These are phyloP conservation scores for Picea glauca DNA, from an alignment of 75 land plant species.

Conservation along the genomic window DNA sequence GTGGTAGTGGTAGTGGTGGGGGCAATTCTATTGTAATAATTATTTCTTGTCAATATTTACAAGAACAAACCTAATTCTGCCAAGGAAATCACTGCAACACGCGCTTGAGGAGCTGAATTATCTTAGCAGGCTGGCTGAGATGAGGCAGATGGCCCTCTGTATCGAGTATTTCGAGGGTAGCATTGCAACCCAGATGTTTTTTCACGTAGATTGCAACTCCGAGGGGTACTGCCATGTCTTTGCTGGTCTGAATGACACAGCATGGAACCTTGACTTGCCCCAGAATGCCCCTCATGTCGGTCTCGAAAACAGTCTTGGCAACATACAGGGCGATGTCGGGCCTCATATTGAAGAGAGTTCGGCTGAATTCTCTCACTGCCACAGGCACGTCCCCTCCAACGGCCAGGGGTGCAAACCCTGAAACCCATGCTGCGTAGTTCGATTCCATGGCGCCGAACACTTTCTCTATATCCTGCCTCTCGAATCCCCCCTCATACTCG, in stretches of 20 bases:
- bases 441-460: conserved; percentile 60
- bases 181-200: conserved; percentile 46
- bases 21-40: no score
- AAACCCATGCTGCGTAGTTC: conserved; percentile 69
- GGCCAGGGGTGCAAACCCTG: conserved; percentile 68
- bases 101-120: conserved; percentile 37
- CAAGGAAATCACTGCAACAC: conserved; percentile 3
- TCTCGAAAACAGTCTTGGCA: conserved; percentile 44
- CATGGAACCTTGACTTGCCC: conserved; percentile 59
- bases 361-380: conserved; percentile 67
- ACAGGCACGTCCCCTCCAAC: conserved; percentile 69
- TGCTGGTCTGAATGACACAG: conserved; percentile 48
- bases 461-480: conserved; percentile 52
- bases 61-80: no score
- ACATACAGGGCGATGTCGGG: conserved; percentile 73
- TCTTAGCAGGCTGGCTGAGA: conserved; percentile 47
- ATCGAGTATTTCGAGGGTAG: conserved; percentile 37
- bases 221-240: conserved; percentile 60
- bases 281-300: conserved; percentile 51
- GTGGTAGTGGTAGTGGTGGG: no score
- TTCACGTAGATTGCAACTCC: conserved; percentile 56
- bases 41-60: no score
- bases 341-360: conserved; percentile 78
- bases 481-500: conserved; percentile 79
- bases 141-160: conserved; percentile 80